Evolutionary conservation across 2,329 filamentous ascomycete species (phyloP), one percentile per base, ranked within the genome.

Genomic region (Geosmithia morbida): DNA sequence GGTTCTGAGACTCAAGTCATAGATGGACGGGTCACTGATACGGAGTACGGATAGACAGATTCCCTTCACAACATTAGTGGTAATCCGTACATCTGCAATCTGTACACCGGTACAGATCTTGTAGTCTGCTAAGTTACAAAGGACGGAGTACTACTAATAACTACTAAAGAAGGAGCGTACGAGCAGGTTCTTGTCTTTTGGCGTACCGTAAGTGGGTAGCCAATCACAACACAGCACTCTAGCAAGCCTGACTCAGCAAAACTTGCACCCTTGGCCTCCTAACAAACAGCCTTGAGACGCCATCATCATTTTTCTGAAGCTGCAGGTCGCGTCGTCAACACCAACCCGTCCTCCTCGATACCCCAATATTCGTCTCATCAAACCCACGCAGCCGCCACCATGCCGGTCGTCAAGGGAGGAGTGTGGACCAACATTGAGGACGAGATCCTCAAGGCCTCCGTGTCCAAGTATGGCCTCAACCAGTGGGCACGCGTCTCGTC

Each of bases 401-500:
- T 85, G 81, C 79, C 80, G 53, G 79, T 83, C 63, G 81, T 84
- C 63, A 84, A 85, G 62, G 81, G 81, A 69, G 81, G 81, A 56
- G 81, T 84, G 53, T 85, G 81, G 81, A 83, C 80, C 45, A 85
- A 85, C 59, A 82, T 84, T 48, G 80, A 85, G 74, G 92, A 98
- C 69, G 92, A 98, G 67, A 94, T 97, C 59, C 84, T 98, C 68
- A 96, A 97, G 68, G 89, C 88, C 48, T 85, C 85, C 50, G 87
- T 94, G 53, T 92, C 86, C 56, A 95, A 95, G 65, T 95, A 95
- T 73, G 88, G 88, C 45, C 75, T 95, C 51, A 92, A 95, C 61
- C 92, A 98, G 68, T 98, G 92, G 92, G 90, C 92, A 61, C 90
- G 92, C 66, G 92, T 97, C 53, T 96, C 92, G 48, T 97, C 92